A percentile compares a stretch with the other conserved stretches of the same genome.
Evolutionary conservation across 768 basidiomycete species (phyloP).

Genomic region (Leccinum boreale): DNA sequence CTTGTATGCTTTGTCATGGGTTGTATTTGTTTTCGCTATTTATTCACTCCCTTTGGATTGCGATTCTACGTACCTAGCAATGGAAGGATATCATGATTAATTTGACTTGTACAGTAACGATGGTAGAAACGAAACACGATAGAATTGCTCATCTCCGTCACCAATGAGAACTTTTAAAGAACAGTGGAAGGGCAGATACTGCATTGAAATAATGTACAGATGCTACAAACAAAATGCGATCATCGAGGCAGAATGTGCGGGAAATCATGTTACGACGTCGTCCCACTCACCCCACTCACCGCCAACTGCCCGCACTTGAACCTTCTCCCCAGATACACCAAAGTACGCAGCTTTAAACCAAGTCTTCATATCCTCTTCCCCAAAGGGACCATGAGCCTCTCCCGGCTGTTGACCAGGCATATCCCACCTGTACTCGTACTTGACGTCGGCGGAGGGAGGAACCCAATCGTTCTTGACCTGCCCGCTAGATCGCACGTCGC

Average conservation of each 20-base stretch:
- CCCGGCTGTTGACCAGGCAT: slow-evolving; percentile 46
- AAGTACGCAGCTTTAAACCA: slow-evolving; percentile 86
- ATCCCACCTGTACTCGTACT: slow-evolving; percentile 83
- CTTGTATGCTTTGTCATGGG: slow-evolving; percentile 19
- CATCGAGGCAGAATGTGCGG: background rate
- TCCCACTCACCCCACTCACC: slow-evolving; percentile 78
- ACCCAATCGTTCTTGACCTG: slow-evolving; percentile 65
- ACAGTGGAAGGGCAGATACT: background rate
- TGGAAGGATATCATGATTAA: slow-evolving; percentile 21
- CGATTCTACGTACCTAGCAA: slow-evolving; percentile 4
- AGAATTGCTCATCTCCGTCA: background rate
- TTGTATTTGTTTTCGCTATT: slow-evolving; percentile 25
- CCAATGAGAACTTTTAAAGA: background rate
- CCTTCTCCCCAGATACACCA: slow-evolving; percentile 71
- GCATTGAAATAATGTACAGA: slow-evolving; percentile 17
- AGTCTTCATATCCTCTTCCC: slow-evolving; percentile 71
- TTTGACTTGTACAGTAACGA: slow-evolving; percentile 2
- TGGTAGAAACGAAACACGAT: background rate
- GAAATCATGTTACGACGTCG: slow-evolving; percentile 49
- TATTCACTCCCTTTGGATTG: slow-evolving; percentile 15
- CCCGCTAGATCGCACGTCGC: slow-evolving; percentile 69
- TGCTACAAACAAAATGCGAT: background rate
- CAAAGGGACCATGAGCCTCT: slow-evolving; percentile 75
- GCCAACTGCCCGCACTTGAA: slow-evolving; percentile 63
- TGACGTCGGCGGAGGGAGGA: slow-evolving; percentile 71